Conservation (phyloP, 352 stramenopile species). For the Blastocystis sp. region DNA sequence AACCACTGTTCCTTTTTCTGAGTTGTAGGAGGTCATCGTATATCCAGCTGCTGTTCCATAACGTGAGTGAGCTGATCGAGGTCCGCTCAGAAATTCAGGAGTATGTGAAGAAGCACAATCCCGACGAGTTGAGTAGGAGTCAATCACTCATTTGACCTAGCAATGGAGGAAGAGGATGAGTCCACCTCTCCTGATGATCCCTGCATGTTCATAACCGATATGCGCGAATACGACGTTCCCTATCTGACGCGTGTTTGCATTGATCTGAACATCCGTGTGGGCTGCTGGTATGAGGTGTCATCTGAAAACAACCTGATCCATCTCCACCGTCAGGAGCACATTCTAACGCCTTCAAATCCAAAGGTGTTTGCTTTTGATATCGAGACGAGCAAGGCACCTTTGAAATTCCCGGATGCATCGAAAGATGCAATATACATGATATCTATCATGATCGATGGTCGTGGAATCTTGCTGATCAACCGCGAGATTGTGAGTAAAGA, state of each 20-base stretch:
- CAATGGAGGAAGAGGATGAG: background rate
- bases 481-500: slow-evolving; percentile 90
- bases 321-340: slow-evolving; percentile 64
- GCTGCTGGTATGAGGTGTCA: slow-evolving; percentile 89
- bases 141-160: background rate
- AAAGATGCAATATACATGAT: slow-evolving; percentile 94
- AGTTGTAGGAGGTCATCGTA: slow-evolving; percentile 24
- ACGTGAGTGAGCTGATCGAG: slow-evolving; percentile 67
- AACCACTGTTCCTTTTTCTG: background rate
- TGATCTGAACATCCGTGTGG: slow-evolving; percentile 87
- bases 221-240: slow-evolving; percentile 95
- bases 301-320: slow-evolving; percentile 66
- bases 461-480: slow-evolving; percentile 91
- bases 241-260: slow-evolving; percentile 90
- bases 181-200: slow-evolving; percentile 16
- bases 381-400: slow-evolving; percentile 92
- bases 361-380: slow-evolving; percentile 98
- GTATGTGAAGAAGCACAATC: slow-evolving; percentile 65
- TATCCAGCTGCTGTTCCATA: slow-evolving; percentile 81
- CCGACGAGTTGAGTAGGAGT: background rate
- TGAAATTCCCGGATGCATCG: slow-evolving; percentile 95
- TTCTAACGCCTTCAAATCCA: slow-evolving; percentile 71
- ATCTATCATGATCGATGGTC: slow-evolving; percentile 94
- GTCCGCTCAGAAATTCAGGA: slow-evolving; percentile 66
- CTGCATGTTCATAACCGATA: slow-evolving; percentile 71